phyloP scores from a whole-genome alignment of 2,329 filamentous ascomycete genomes.

The Grosmannia penicillata region DNA sequence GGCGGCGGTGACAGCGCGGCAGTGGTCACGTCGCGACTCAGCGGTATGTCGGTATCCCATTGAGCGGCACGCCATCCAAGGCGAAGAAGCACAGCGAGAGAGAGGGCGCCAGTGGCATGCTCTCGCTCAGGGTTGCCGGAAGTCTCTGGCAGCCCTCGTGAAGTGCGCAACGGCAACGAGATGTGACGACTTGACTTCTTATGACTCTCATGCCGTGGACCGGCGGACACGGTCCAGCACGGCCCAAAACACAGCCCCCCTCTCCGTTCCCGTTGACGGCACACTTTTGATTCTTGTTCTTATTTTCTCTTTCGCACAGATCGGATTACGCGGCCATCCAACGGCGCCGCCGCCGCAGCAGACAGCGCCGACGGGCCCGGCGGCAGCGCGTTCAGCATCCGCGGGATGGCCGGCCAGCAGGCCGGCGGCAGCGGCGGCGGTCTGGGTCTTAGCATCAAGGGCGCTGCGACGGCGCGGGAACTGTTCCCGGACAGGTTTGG shows the following conservation, averaged over 20 bases:
- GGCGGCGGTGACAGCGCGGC: slow-evolving; percentile 10
- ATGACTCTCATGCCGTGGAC: no score
- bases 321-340: background rate
- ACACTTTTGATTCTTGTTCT: background rate
- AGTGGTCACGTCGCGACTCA: slow-evolving; percentile 11
- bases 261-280: no score
- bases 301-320: background rate
- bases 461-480: slow-evolving; percentile 44
- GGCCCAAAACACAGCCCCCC: no score
- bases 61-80: background rate
- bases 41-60: slow-evolving; percentile 11
- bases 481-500: slow-evolving; percentile 52
- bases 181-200: no score
- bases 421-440: slow-evolving; percentile 29
- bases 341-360: background rate
- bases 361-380: slow-evolving; percentile 16
- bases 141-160: background rate
- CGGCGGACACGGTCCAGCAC: no score
- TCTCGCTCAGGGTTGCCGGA: background rate
- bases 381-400: slow-evolving; percentile 35
- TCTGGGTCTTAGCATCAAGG: slow-evolving; percentile 46
- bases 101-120: slow-evolving; percentile 7
- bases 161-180: no score
- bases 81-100: background rate
- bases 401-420: slow-evolving; percentile 36